Conservation (phyloP, 1,284 basidiomycete species). For the Mycocalia duriaeana region DNA sequence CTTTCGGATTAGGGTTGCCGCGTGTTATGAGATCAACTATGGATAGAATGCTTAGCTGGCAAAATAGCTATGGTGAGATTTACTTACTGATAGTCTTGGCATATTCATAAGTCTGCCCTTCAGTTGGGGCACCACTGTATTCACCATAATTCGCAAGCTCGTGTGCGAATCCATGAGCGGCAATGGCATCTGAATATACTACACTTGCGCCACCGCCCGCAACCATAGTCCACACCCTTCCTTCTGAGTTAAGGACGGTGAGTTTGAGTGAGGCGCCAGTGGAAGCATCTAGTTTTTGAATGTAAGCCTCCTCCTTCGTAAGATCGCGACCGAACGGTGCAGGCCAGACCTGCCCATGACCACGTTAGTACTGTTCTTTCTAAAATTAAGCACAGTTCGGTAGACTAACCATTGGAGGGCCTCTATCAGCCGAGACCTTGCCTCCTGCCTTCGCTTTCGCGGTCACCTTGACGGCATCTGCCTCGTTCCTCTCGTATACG, state of each 20-base stretch:
- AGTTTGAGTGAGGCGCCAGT: conserved; percentile 98
- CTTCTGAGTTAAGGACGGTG: conserved; percentile 92
- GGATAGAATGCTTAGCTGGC: conserved; percentile 1
- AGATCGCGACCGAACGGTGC: conserved; percentile 97
- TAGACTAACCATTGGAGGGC: conserved; percentile 85
- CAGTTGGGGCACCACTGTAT: conserved; percentile 97
- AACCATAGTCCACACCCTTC: conserved; percentile 99
- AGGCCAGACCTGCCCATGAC: conserved; percentile 81
- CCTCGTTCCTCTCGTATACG: conserved; percentile 52
- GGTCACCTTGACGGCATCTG: conserved; percentile 23
- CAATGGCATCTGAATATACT: conserved; percentile 93
- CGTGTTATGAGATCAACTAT: conserved; percentile 92
- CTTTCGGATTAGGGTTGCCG: conserved; percentile 75
- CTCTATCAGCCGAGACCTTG: conserved; percentile 81
- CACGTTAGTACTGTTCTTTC: too few species aligned
- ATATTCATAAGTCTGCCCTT: conserved; percentile 99
- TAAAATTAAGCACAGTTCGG: too few species aligned
- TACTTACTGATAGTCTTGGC: conserved; percentile 91
- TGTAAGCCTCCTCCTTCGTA: conserved; percentile 99
- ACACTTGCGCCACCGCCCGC: conserved; percentile 85
- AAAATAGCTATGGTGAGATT: neutral
- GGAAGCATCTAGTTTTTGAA: conserved; percentile 94
- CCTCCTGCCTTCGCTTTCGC: conserved; percentile 39
- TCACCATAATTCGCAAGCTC: conserved; percentile 99
- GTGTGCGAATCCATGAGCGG: conserved; percentile 92